phyloP scores from a whole-genome alignment of 805 yeast species.

The Metschnikowia henanensis region DNA sequence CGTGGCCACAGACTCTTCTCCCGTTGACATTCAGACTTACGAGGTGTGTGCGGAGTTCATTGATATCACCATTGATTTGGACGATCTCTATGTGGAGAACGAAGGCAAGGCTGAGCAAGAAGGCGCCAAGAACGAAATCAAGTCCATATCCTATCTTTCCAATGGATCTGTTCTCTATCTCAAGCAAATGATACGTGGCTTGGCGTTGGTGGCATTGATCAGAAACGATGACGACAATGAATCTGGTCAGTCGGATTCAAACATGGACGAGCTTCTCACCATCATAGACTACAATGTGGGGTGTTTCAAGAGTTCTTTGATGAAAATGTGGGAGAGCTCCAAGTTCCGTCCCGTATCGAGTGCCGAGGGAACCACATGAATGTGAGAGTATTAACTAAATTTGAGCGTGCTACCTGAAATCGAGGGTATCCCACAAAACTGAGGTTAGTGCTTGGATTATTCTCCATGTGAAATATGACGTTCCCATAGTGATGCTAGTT shows the following conservation, averaged over 20 bases:
- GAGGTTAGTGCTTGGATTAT: too few relatives aligned
- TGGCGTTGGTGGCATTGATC: conserved; percentile 86
- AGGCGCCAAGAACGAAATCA: conserved; percentile 39
- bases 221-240: conserved; percentile 53
- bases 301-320: conserved; percentile 72
- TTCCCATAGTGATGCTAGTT: too few relatives aligned
- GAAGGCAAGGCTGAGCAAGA: conserved; percentile 12
- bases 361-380: too few relatives aligned
- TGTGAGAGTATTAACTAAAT: too few relatives aligned
- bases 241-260: conserved; percentile 18
- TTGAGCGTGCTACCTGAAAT: too few relatives aligned
- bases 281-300: conserved; percentile 89
- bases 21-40: conserved; percentile 92
- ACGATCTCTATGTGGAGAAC: conserved; percentile 54
- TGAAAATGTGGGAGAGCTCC: conserved; percentile 64
- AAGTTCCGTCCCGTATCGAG: conserved; percentile 14
- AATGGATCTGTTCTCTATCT: conserved; percentile 84
- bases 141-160: conserved; percentile 72
- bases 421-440: too few relatives aligned
- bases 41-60: conserved; percentile 98
- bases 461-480: too few relatives aligned
- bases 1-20: conserved; percentile 94
- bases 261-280: conserved; percentile 47
- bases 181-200: conserved; percentile 89
- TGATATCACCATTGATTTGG: conserved; percentile 88